phyloP scores from a whole-genome alignment of 495 filamentous ascomycete species.

The Aspergillus asperescens region DNA sequence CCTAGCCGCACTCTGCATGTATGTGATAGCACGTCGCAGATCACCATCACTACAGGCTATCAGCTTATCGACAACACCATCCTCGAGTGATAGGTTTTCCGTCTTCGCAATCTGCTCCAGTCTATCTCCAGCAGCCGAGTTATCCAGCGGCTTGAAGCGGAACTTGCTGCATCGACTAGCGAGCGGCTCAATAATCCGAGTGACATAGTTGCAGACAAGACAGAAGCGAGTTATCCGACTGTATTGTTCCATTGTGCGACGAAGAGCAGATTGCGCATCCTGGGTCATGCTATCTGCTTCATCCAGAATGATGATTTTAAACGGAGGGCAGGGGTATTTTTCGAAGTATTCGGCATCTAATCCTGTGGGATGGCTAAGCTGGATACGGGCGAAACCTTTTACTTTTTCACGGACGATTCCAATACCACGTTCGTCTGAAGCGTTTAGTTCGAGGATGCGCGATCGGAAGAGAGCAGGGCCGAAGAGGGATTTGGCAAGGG shows the following conservation, averaged over 20 bases:
- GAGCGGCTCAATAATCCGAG: constrained; percentile 92
- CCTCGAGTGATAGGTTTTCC: constrained; percentile 69
- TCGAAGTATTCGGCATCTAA: constrained; percentile 59
- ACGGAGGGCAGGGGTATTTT: constrained; percentile 89
- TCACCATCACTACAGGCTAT: constrained; percentile 89
- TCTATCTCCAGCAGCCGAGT: constrained; percentile 66
- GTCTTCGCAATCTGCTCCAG: constrained; percentile 73
- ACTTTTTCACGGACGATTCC: constrained; percentile 96
- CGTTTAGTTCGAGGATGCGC: constrained; percentile 95
- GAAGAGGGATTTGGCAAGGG: constrained; percentile 94
- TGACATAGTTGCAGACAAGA: constrained; percentile 97
- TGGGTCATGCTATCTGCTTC: constrained; percentile 99
- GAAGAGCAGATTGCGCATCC: constrained; percentile 87
- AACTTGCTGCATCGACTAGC: constrained; percentile 93
- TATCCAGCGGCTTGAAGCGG: constrained; percentile 92
- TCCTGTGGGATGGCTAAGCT: constrained; percentile 73
- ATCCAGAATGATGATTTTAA: constrained; percentile 97
- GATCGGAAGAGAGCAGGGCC: constrained; percentile 90
- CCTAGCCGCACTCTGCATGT: constrained; percentile 83
- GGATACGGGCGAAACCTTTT: constrained; percentile 94
- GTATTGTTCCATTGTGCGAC: constrained; percentile 97
- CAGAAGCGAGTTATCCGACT: constrained; percentile 95
- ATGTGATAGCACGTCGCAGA: constrained; percentile 92
- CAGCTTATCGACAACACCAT: constrained; percentile 74
- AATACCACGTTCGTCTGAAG: constrained; percentile 97